A percentile compares a stretch with the other conserved stretches of the same genome.
Conservation (phyloP, 306 rosid species). For the Prunus campanulata region DNA sequence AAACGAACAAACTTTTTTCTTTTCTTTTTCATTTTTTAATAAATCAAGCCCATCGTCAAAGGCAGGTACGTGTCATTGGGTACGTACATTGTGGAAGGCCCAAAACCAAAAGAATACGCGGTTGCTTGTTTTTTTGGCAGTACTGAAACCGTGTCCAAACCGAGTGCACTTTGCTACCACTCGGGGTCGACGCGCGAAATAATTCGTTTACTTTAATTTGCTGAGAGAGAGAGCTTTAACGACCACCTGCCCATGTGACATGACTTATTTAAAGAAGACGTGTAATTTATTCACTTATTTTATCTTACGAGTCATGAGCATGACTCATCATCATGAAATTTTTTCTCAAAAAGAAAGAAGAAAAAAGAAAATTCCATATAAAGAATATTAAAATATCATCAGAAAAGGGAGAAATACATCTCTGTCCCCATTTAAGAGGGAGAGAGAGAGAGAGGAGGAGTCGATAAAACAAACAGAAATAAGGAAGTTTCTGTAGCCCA, state of each 20-base stretch:
- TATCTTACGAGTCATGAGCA: background rate
- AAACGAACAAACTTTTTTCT: no score
- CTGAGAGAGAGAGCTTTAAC: background rate
- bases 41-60: no score
- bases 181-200: background rate
- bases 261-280: background rate
- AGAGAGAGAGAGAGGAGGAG: no score
- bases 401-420: no score
- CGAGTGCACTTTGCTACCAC: background rate
- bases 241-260: background rate
- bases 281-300: background rate
- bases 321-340: no score
- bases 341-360: no score
- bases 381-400: no score
- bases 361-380: no score
- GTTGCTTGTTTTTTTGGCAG: background rate
- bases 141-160: conserved; percentile 4
- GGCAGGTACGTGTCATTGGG: background rate
- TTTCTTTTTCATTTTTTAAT: no score
- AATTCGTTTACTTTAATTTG: background rate
- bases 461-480: no score
- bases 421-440: no score
- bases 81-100: background rate
- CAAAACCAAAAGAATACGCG: background rate
- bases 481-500: no score